Conservation (phyloP, 306 rosid genomes). For the Arachis hypogaea region DNA sequence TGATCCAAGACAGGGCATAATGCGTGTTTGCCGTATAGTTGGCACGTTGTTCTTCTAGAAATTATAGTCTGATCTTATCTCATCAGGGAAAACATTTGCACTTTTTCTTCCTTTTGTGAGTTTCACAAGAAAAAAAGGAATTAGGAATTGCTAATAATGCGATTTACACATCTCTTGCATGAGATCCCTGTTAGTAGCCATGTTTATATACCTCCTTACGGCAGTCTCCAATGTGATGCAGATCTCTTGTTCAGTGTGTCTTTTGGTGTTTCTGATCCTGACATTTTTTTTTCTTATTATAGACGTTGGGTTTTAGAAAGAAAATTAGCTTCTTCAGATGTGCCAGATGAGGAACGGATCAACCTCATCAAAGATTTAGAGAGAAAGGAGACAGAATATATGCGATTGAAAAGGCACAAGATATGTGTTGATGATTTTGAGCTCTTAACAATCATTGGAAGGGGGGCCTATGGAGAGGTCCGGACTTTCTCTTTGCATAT, state of each 20-base stretch:
- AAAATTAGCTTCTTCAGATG: constrained; percentile 87
- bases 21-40: background rate
- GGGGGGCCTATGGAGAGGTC: constrained; percentile 99
- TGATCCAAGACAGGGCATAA: too few relatives aligned
- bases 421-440: constrained; percentile 97
- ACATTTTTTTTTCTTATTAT: constrained; percentile 34
- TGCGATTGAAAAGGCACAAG: constrained; percentile 94
- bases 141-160: constrained; percentile 4
- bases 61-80: constrained; percentile 28
- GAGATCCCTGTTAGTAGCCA: constrained; percentile 8
- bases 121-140: constrained; percentile 10
- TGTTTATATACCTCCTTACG: constrained; percentile 24
- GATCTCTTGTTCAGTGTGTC: constrained; percentile 29
- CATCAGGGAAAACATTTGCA: background rate
- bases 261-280: constrained; percentile 43
- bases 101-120: constrained; percentile 26
- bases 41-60: background rate
- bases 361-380: constrained; percentile 94
- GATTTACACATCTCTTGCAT: too few relatives aligned
- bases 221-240: constrained; percentile 34
- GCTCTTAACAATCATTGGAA: constrained; percentile 91
- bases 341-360: constrained; percentile 85
- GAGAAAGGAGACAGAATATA: constrained; percentile 94
- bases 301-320: constrained; percentile 96
- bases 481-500: constrained; percentile 43